Evolutionary conservation across 768 basidiomycete genomes (phyloP), one percentile per base, ranked within the genome.

Genomic region (Leccinum rimulosum): DNA sequence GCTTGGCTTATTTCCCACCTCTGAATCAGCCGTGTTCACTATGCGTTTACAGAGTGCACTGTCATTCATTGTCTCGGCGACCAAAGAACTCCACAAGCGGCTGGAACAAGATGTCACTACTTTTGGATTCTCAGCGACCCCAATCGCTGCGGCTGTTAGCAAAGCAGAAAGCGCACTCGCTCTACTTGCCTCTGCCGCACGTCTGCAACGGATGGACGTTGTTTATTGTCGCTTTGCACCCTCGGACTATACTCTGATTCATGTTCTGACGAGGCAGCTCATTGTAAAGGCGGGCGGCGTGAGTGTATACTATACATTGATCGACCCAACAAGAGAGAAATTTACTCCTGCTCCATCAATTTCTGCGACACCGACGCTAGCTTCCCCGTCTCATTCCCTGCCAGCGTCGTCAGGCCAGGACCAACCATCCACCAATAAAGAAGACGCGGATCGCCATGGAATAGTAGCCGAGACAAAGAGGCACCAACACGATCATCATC

Each of bases 221-320:
- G 76, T 84, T 17, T 88, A 82, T 64, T 77, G 77, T 1, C 79
- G 86, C 2, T 87, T 87, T 65, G 74, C 80, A 0, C 87, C 88
- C 0, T 68, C 66, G 2, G 86, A 88, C 66, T 84, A 86, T 52
- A 62, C 66, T 0, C 68, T 70, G 3, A 76, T 91, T 19, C 85
- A 87, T 55, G 66, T 73, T 25, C 66, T 81, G 7, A 75, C 76
- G 15, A 75, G 84, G 47, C 73, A 81, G 4, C 75, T 89, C 61
- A 78, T 80, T 4, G 83, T 81, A 11, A 75, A 84, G 8, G 80
- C 82, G n/a, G 78, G 85, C 61, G 89, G 89, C 15, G 77, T 90
- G 78, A 74, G 71, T 19, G 69, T 81, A 40, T 90, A 87, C 66
- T 89, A 86, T 60, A 71, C 70, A 0, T 66, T 90, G n/a, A 79